Evolutionary conservation across 805 yeast genomes (phyloP), one percentile per base, ranked within the genome.

Genomic region (Saccharomycopsis babjevae): DNA sequence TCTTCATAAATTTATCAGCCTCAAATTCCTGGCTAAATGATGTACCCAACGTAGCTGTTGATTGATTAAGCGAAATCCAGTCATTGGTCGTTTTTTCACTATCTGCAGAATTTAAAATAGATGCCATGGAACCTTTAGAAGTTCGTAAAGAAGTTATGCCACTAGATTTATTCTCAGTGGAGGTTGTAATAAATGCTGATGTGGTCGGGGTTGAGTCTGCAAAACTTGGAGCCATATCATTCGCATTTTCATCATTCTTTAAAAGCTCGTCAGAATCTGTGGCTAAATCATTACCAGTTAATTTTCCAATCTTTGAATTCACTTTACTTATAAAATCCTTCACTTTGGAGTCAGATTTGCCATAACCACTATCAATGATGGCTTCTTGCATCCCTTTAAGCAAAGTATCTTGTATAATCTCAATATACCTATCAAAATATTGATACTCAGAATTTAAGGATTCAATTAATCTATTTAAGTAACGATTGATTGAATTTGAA

Each of bases 401-500:
- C 22, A 46, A 46, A 1, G 52, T 46, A 46, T 46, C 52, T 25
- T 46, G 52, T 6, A 46, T 22, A 22, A 46, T 22, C 13, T 46
- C 52, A 15, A 46, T 46, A 18, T 46, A 46, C 10, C 52, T 46
- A 22, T 46, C 52, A 8, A 46, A 46, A 22, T 46, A 46, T 25
- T 57, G 43, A 16, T 43, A 50, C 18, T 39, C 57, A 16, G 40
- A 50, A 15, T 36, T 28, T 10, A 36, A 58, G 10, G 38, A 28
- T 22, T 56, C 46, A 18, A 36, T 28, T 20, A 54, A 50, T 30
- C 30, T 22, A 40, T 42, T n/a, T 61, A 46, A 60, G 32, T 43
- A 50, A 1, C 63, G 28, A 36, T 62, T 58, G n/a, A 57, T 46
- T 5, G 57, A 18, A 18, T 50, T 57, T 20, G 65, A 62, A 6